A percentile compares a stretch with the other conserved stretches of the same genome.
These are phyloP conservation scores for Pochonia chlamydosporia DNA, from an alignment of 2,329 filamentous ascomycete genomes.

Conservation along the genomic window DNA sequence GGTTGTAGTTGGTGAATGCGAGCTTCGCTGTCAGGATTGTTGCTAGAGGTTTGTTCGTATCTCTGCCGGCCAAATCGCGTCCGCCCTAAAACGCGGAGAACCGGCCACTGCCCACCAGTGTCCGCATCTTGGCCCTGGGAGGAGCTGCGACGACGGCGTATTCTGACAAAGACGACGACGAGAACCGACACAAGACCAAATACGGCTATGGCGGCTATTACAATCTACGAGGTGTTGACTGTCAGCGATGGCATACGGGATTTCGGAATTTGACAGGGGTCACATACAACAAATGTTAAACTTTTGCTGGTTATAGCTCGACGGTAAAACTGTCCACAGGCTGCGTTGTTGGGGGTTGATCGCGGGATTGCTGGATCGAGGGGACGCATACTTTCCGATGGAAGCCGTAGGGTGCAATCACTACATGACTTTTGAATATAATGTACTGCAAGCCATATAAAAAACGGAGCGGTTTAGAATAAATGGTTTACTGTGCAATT, in stretches of 20 bases:
- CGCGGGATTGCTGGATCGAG: neutral
- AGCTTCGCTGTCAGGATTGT: slow-evolving; percentile 17
- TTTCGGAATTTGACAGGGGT: neutral
- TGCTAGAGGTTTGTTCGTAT: slow-evolving; percentile 26
- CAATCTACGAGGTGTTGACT: neutral
- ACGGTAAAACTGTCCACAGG: neutral
- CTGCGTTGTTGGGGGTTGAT: neutral
- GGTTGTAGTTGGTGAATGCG: slow-evolving; percentile 21
- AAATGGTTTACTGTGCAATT: neutral
- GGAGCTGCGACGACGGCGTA: neutral
- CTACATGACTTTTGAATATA: neutral
- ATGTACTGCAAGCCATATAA: neutral
- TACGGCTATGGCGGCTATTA: neutral
- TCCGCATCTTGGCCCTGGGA: neutral
- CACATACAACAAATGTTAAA: slow-evolving; percentile 12
- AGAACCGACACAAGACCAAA: slow-evolving; percentile 2
- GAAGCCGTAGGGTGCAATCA: neutral
- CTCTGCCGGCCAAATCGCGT: slow-evolving; percentile 13
- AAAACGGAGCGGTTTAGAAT: neutral
- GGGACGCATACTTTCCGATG: slow-evolving; percentile 1
- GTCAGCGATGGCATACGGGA: neutral
- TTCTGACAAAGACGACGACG: neutral
- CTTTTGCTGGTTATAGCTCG: slow-evolving; percentile 6
- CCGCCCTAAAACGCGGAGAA: slow-evolving; percentile 7
- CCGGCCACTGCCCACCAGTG: neutral